Conservation (phyloP, 352 stramenopile species). For the Phytophthora uliginosa region DNA sequence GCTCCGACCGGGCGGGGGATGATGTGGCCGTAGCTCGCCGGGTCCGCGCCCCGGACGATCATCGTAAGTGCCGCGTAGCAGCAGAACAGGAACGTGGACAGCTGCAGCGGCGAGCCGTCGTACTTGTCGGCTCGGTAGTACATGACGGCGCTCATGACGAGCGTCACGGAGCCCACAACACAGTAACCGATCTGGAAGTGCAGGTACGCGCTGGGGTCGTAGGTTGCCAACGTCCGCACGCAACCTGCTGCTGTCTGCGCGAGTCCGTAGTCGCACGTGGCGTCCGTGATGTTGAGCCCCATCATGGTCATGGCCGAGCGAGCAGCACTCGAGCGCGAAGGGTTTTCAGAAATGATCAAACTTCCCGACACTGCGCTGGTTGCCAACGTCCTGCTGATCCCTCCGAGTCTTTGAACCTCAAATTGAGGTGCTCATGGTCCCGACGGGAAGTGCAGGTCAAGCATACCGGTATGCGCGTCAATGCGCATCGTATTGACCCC, state of each 20-base stretch:
- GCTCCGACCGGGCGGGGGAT: slow-evolving; percentile 47
- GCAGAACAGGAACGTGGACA: slow-evolving; percentile 60
- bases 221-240: slow-evolving; percentile 52
- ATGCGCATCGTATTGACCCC: slow-evolving; percentile 6
- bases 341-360: slow-evolving; percentile 18
- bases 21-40: slow-evolving; percentile 59
- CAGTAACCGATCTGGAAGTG: slow-evolving; percentile 53
- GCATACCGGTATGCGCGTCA: slow-evolving; percentile 19
- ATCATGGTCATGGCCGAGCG: slow-evolving; percentile 21
- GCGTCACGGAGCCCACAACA: slow-evolving; percentile 43
- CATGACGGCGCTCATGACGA: slow-evolving; percentile 52
- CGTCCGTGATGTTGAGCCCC: slow-evolving; percentile 47
- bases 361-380: slow-evolving; percentile 4
- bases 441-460: slow-evolving; percentile 18
- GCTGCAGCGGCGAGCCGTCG: slow-evolving; percentile 55
- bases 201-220: slow-evolving; percentile 39
- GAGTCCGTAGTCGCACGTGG: slow-evolving; percentile 68
- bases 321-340: neutral
- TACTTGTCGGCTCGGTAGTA: slow-evolving; percentile 50
- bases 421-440: neutral
- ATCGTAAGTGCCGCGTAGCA: slow-evolving; percentile 63
- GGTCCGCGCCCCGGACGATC: slow-evolving; percentile 64
- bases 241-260: slow-evolving; percentile 50
- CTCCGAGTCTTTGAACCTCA: slow-evolving; percentile 1
- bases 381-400: slow-evolving; percentile 24